Base-by-base conservation (phyloP, 768 basidiomycete species). In the Mycena maculata region DNA sequence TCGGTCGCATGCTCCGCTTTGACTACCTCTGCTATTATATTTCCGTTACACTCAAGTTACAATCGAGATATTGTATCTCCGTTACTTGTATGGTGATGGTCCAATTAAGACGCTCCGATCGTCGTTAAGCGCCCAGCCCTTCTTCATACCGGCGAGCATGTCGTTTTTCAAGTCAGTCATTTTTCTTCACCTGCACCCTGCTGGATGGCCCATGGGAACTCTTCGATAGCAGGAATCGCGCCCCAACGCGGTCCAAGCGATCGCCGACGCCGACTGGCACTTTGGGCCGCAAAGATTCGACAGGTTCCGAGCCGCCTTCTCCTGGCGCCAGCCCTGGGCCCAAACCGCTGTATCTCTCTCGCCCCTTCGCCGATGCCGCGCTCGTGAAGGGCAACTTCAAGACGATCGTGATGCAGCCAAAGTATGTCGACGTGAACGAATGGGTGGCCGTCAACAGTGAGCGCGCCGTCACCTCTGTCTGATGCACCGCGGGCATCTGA, bases 311-410 rank as follows among this genome's bases (percentile, higher is more conserved):
- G 50, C 81, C 82, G 4, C 76, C 81, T 7, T 83, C 83, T 20
- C 83, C 83, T 15, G 76, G 79, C 12, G 76, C 72, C 33, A 39
- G 38, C 4, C 22, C 70, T 15, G 72, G 73, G 13, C 70, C 74
- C 33, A 94, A 93, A 70, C 92, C 93, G 1, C 81, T 98, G 20
- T 98, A 97, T 76, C 86, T 98, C 13, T 97, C 92, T 78, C 92
- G 93, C 59, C 96, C 96, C 4, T 99, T 99, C 77, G 94, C 93
- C 60, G 96, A 97, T 72, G 92, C 95, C 2, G 95, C 97, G 0
- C 86, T 99, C 47, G 96, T 99, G 65, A 98, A 97, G 78, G 97
- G 97, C 25, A 98, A 96, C 80, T 98, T 98, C 84, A 98, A 97
- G 83, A 98, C 96, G 4, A 98, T 99, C 73, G 96, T 98, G 63